These are phyloP conservation scores for Trypanosoma avium DNA, from an alignment of 208 protist species.

Conservation along the genomic window DNA sequence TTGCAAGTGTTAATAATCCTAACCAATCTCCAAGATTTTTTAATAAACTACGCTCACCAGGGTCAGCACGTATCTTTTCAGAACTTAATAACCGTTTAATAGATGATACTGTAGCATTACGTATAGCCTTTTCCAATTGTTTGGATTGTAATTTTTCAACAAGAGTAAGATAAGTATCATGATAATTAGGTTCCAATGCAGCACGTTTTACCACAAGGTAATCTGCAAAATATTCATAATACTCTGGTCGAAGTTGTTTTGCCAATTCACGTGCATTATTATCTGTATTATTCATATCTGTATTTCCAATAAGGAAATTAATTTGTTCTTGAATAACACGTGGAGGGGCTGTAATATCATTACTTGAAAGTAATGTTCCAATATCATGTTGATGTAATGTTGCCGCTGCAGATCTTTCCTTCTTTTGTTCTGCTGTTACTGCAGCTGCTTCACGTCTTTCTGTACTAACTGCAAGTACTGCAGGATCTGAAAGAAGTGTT, in stretches of 20 bases:
- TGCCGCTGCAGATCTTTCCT: constrained; percentile 35
- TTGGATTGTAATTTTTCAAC: constrained; percentile 75
- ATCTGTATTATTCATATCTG: constrained; percentile 81
- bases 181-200: constrained; percentile 98
- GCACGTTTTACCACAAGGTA: constrained; percentile 99
- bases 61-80: constrained; percentile 92
- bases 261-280: constrained; percentile 79
- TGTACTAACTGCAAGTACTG: constrained; percentile 51
- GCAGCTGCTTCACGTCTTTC: constrained; percentile 27
- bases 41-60: constrained; percentile 94
- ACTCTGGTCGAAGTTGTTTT: constrained; percentile 79
- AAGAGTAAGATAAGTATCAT: constrained; percentile 91
- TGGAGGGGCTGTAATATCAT: constrained; percentile 76
- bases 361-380: constrained; percentile 69
- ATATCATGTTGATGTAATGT: constrained; percentile 89
- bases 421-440: constrained; percentile 34
- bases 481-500: constrained; percentile 63
- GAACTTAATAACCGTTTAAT: constrained; percentile 91
- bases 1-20: constrained; percentile 96
- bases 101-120: constrained; percentile 77
- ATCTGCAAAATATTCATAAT: constrained; percentile 93
- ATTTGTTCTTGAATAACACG: constrained; percentile 90
- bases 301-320: constrained; percentile 93
- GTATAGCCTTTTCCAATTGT: constrained; percentile 85
- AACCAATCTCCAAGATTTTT: constrained; percentile 99